Conservation (phyloP, 352 stramenopile genomes). For the Thalassiosira delicatula region DNA sequence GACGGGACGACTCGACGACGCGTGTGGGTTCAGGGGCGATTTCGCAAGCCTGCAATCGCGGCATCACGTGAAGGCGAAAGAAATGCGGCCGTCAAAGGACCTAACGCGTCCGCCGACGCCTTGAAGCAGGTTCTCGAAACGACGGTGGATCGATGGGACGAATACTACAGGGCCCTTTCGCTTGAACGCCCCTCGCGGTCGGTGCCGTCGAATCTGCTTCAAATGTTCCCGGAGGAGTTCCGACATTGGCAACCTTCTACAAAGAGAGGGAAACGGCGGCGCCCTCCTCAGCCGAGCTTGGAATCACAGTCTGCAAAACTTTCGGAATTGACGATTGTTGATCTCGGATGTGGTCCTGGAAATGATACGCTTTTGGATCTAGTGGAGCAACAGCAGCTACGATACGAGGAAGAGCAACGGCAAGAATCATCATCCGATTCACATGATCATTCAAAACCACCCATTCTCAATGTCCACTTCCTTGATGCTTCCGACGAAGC, state of each 20-base stretch:
- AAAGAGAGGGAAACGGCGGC: constrained; percentile 6
- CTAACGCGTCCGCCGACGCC: too few relatives aligned
- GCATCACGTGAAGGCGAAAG: too few relatives aligned
- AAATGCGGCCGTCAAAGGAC: too few relatives aligned
- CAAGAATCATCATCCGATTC: background rate
- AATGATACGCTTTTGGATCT: constrained; percentile 91
- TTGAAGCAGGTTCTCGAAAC: constrained; percentile 18
- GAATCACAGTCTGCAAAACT: background rate
- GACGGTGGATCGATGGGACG: constrained; percentile 22
- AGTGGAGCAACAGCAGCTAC: constrained; percentile 85
- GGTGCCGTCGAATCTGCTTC: constrained; percentile 26
- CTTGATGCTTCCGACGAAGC: constrained; percentile 91
- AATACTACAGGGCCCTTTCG: constrained; percentile 15
- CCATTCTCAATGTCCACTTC: constrained; percentile 82
- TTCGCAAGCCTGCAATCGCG: constrained; percentile 73
- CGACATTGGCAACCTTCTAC: constrained; percentile 13
- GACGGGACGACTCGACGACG: constrained; percentile 58
- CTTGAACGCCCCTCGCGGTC: background rate
- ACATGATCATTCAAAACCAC: constrained; percentile 5
- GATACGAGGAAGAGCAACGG: constrained; percentile 20
- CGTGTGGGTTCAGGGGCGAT: constrained; percentile 79
- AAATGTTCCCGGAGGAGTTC: constrained; percentile 89
- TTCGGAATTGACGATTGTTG: constrained; percentile 85
- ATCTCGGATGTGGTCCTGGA: constrained; percentile 95
- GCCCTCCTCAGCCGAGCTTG: background rate